Conservation (phyloP, 768 basidiomycete species). For the Psilocybe sp. region DNA sequence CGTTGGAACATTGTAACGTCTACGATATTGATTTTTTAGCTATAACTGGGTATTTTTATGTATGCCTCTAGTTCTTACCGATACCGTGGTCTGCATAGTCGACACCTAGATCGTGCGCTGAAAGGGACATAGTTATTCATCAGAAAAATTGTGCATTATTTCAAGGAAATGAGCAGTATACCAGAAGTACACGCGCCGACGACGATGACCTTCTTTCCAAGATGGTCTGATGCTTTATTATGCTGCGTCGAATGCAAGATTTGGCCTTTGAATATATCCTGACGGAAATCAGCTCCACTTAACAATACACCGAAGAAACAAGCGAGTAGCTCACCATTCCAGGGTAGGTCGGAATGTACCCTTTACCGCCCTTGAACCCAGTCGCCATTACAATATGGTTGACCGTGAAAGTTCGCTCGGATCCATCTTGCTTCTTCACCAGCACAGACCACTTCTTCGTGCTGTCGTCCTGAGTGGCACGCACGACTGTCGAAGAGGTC, state of each 20-base stretch:
- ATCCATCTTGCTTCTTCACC: constrained; percentile 32
- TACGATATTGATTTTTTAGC: constrained; percentile 11
- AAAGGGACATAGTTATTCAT: background rate
- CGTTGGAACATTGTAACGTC: constrained; percentile 63
- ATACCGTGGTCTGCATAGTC: constrained; percentile 46
- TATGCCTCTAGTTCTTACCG: constrained; percentile 13
- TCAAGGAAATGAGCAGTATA: constrained; percentile 7
- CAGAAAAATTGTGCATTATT: background rate
- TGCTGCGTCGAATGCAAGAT: constrained; percentile 59
- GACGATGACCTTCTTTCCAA: constrained; percentile 70
- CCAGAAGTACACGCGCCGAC: constrained; percentile 66
- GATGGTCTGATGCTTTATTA: constrained; percentile 50
- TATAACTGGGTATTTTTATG: background rate
- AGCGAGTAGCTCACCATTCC: constrained; percentile 33
- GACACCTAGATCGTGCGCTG: constrained; percentile 43
- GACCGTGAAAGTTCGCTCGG: constrained; percentile 36
- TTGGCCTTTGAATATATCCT: constrained; percentile 63
- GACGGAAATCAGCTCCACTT: background rate
- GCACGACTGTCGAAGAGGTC: constrained; percentile 36
- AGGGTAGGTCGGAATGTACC: constrained; percentile 42
- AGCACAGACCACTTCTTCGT: constrained; percentile 39
- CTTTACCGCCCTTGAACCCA: constrained; percentile 48
- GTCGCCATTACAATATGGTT: constrained; percentile 51
- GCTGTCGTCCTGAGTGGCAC: constrained; percentile 29
- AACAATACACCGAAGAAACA: background rate